Evolutionary conservation across 805 yeast genomes (phyloP).

Genomic region (Priceomyces fermenticarens): DNA sequence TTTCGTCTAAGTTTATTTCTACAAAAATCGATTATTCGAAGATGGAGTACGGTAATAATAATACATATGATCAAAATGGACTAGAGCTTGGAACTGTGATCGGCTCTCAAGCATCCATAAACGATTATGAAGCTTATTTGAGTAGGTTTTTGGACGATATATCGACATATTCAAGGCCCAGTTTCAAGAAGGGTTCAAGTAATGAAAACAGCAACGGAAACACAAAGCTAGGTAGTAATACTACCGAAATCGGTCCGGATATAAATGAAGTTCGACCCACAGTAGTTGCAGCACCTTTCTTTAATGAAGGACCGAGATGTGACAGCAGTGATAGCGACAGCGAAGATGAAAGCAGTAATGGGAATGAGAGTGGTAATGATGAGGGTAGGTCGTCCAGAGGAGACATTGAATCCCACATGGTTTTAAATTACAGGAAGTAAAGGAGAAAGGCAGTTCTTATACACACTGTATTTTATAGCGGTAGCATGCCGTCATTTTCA

Average conservation of each 20-base stretch:
- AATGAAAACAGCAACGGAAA: background rate
- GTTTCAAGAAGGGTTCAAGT: background rate
- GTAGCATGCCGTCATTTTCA: too few species aligned
- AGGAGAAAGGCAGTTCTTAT: too few species aligned
- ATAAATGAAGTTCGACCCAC: constrained; percentile 9
- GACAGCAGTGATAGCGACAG: constrained; percentile 21
- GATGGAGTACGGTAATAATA: constrained; percentile 5
- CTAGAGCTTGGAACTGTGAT: constrained; percentile 1
- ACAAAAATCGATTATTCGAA: constrained; percentile 29
- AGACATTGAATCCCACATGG: background rate
- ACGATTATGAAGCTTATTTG: constrained; percentile 19
- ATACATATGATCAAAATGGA: constrained; percentile 1
- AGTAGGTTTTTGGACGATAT: constrained; percentile 10
- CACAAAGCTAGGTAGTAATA: background rate
- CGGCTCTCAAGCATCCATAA: constrained; percentile 3
- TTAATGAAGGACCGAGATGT: constrained; percentile 37
- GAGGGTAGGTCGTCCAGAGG: background rate
- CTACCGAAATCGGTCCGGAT: background rate
- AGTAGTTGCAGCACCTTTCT: constrained; percentile 36
- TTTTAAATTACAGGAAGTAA: too few species aligned
- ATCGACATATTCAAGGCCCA: constrained; percentile 2
- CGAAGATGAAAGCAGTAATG: constrained; percentile 1
- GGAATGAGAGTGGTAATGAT: background rate
- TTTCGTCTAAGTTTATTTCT: constrained; percentile 45
- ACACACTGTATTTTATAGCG: too few species aligned